Base-by-base conservation (phyloP, 176 grass and related monocot genomes). In the Urochloa ruziziensis region DNA sequence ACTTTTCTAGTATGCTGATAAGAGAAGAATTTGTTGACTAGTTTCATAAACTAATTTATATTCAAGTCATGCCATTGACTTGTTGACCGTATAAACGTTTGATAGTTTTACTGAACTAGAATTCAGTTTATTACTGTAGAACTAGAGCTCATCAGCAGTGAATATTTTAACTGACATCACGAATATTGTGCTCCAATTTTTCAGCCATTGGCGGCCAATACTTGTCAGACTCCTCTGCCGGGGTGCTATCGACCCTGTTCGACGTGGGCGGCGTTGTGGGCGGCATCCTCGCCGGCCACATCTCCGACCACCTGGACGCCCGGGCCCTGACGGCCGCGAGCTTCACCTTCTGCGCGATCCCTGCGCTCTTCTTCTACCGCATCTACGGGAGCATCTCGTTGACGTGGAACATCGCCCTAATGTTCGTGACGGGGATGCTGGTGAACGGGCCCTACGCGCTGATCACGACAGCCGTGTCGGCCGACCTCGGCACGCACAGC, bases 381-480 rank as follows among this genome's bases (percentile, higher is more conserved):
- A 25, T 85, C 1, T 97, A 94, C 33, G 94, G 94, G 0, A 82
- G 84, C 77, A 39, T 91, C 24, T 93, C 91, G 5, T 48, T 97
- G 70, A 80, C 58, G 42, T 94, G 89, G 89, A 94, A 94, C 82
- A 36, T 86, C 4, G 81, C 43, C 0, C 78, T 94, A 60, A 97
- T 97, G 94, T 86, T 94, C 70, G 17, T 90, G 37, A 86, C 89
- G 1, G 91, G 94, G 33, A 63, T 94, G 78, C 83, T 97, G 29
- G 94, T 97, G 32, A 97, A 97, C 63, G 91, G 94, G 8, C 94
- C 94, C 1, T 97, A 97, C 67, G 89, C 91, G 56, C 70, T 97
- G 11, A 94, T 97, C 53, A 97, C 94, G 46, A 97, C 94, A 3
- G 94, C 94, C 16, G 91, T 97, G 25, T 97, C 94, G 0, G 81